These are phyloP conservation scores for Durio zibethinus DNA, from an alignment of 345 rosid species.

Conservation along the genomic window DNA sequence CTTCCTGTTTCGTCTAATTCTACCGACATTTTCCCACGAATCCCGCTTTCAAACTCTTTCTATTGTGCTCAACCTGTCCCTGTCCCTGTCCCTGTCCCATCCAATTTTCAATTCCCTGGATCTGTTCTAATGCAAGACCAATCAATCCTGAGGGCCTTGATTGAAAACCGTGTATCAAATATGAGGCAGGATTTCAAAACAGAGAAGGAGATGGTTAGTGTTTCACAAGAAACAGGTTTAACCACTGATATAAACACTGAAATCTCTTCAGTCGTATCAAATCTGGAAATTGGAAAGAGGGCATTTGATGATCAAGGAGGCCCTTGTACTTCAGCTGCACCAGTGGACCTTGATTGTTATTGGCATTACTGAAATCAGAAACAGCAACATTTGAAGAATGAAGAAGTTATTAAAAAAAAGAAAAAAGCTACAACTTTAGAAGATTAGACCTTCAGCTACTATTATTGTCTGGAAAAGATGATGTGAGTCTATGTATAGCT, in stretches of 20 bases:
- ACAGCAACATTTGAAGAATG: background rate
- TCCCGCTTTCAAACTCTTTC: conserved; percentile 36
- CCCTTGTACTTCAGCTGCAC: conserved; percentile 47
- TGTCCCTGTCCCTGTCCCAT: conserved; percentile 13
- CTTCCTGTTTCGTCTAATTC: conserved; percentile 24
- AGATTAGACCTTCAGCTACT: background rate
- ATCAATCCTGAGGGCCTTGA: conserved; percentile 43
- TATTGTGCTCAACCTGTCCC: conserved; percentile 30
- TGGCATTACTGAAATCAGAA: conserved; percentile 56
- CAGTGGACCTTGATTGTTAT: conserved; percentile 48
- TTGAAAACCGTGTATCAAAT: conserved; percentile 40
- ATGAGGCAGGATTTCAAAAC: conserved; percentile 33
- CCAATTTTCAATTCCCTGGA: conserved; percentile 29
- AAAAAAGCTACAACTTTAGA: background rate
- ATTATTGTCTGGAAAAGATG: background rate
- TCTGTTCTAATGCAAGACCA: conserved; percentile 44
- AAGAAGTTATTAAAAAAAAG: background rate
- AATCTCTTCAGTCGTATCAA: conserved; percentile 52
- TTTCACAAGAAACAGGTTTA: conserved; percentile 57
- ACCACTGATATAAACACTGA: conserved; percentile 50
- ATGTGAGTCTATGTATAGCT: conserved; percentile 33
- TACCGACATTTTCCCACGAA: conserved; percentile 22
- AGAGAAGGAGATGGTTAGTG: conserved; percentile 39
- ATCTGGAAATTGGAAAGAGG: conserved; percentile 44
- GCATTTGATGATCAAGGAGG: conserved; percentile 41